phyloP scores from a whole-genome alignment of 352 stramenopile species.

The Globisporangium recalcitrans region DNA sequence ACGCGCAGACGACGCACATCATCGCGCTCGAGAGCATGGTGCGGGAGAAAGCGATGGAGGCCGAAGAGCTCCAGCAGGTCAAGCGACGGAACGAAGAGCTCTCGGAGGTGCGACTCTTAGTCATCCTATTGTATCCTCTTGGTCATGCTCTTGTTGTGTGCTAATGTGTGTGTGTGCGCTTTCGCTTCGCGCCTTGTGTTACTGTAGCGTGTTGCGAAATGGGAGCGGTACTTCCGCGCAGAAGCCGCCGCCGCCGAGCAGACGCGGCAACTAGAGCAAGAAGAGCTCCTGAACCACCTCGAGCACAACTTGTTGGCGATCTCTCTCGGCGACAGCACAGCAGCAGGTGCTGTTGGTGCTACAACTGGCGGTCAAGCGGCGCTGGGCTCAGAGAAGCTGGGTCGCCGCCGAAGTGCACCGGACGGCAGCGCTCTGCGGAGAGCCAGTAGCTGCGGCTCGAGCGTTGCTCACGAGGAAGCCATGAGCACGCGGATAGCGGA shows the following conservation, averaged over 20 bases:
- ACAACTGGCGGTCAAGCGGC: background rate
- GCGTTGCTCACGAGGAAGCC: constrained; percentile 15
- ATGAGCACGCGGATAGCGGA: constrained; percentile 42
- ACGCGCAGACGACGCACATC: constrained; percentile 50
- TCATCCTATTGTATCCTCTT: too few relatives aligned
- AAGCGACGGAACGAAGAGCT: constrained; percentile 38
- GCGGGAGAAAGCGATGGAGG: constrained; percentile 36
- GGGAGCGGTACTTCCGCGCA: constrained; percentile 49
- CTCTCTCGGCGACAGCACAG: constrained; percentile 26
- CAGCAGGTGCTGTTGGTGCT: background rate
- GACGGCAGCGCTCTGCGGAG: constrained; percentile 11
- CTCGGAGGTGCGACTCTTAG: constrained; percentile 24
- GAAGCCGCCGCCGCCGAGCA: constrained; percentile 32
- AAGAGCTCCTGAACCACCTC: constrained; percentile 49
- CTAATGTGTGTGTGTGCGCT: background rate
- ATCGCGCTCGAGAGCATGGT: constrained; percentile 61
- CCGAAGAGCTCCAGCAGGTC: constrained; percentile 31
- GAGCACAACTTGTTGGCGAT: constrained; percentile 33
- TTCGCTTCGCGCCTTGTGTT: background rate
- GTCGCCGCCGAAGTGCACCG: constrained; percentile 13
- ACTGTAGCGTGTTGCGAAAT: constrained; percentile 44
- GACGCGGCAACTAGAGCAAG: constrained; percentile 37
- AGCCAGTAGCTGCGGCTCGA: background rate
- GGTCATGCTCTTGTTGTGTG: background rate
- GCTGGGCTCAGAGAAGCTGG: constrained; percentile 1